Base-by-base conservation (phyloP, 2,329 filamentous ascomycete genomes). In the Pseudogymnoascus verrucosus region DNA sequence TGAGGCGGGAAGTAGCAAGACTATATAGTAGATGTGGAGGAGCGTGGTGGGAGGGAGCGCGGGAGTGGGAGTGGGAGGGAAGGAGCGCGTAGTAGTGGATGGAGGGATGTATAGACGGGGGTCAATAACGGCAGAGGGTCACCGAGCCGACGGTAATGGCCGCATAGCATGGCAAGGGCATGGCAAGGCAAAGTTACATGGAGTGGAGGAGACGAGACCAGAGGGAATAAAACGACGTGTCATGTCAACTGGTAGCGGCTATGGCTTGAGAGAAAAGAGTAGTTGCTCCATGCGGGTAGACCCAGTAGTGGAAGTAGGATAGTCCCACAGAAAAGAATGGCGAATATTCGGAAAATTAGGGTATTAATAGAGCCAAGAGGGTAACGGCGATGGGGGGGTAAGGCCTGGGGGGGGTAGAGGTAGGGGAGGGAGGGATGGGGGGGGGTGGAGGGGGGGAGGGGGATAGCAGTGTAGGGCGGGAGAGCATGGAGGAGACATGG, bases 21-120 rank as follows among this genome's bases (percentile, higher is more conserved):
- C 42, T 47, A 47, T 47, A 47, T 47, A 47, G 42, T 47, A 47
- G 42, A 47, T 60, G 54, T 37, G 54, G 54, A 37, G 51, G 51
- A 36, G 10, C 21, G 3, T 21, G 11, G 44, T 5, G 36, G 16
- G 37, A 8, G 47, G 47, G 47, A 28, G 47, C 11, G 47, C 11
- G 47, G 47, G 10, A 31, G 47, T 31, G 54, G 54, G 51, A 36
- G 51, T n/a, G 51, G 51, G 21, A 36, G 51, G 51, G 23, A 37
- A 37, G 54, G 54, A 37, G 54, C 28, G 51, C 28, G 28, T 31
- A 31, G 28, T 39, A 36, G 51, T 28, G 54, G 12, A 36, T 5
- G 54, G 54, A 37, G 23, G 26, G 12, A 37, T 16, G 54, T 31
- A 21, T 16, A 37, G 54, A 37, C n/a, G 51, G 51, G 51, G 51